Percentiles rank a stretch among this genome's conserved stretches.
phyloP scores from a whole-genome alignment of 495 filamentous ascomycete genomes.

The Penicillium ochrochloron region DNA sequence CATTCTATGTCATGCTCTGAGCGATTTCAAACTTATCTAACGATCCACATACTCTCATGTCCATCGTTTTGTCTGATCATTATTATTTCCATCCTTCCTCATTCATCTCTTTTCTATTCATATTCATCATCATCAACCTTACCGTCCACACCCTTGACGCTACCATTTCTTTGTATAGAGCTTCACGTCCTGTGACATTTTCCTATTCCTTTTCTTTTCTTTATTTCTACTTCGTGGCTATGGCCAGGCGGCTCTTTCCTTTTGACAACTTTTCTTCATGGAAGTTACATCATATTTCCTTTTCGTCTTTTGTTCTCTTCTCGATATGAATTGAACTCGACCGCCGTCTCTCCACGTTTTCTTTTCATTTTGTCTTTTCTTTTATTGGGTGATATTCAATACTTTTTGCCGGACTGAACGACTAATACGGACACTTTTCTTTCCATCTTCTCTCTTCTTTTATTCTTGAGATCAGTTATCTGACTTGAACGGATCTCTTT shows the following conservation, averaged over 20 bases:
- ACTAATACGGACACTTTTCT: constrained; percentile 26
- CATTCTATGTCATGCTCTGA: constrained; percentile 39
- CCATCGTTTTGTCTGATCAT: constrained; percentile 28
- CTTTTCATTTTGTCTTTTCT: background rate
- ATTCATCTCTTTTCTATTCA: constrained; percentile 9
- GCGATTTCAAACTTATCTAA: constrained; percentile 41
- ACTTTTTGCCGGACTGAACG: constrained; percentile 21
- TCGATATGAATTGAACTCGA: constrained; percentile 3
- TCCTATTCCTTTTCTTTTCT: background rate
- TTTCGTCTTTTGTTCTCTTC: constrained; percentile 16
- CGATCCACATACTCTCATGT: constrained; percentile 36
- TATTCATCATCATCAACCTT: constrained; percentile 2
- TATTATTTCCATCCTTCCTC: constrained; percentile 13
- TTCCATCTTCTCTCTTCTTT: constrained; percentile 5
- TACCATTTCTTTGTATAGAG: constrained; percentile 19
- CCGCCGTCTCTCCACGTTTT: constrained; percentile 10
- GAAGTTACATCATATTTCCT: background rate
- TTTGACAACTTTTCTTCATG: background rate
- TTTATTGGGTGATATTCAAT: constrained; percentile 13
- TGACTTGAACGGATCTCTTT: constrained; percentile 16
- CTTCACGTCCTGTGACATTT: constrained; percentile 11
- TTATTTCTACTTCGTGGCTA: constrained; percentile 21
- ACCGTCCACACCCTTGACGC: constrained; percentile 2
- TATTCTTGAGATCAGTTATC: background rate
- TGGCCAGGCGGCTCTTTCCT: constrained; percentile 24